These are phyloP conservation scores for Saprolegnia parasitica DNA, from an alignment of 352 stramenopile species.

Conservation along the genomic window DNA sequence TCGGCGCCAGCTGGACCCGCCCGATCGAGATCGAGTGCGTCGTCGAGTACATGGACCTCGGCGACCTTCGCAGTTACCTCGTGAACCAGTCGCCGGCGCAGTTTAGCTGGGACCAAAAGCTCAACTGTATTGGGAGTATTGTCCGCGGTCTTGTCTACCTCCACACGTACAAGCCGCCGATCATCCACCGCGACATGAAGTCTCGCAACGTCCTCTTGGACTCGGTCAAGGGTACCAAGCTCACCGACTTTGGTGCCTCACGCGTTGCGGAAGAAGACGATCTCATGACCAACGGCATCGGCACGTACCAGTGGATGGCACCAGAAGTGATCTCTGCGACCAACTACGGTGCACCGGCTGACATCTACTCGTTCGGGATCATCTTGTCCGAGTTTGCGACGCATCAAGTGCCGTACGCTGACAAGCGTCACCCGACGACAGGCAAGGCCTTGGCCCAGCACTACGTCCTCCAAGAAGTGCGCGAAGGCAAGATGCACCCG, in stretches of 20 bases:
- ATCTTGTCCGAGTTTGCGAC: conserved; percentile 55
- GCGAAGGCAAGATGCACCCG: conserved; percentile 38
- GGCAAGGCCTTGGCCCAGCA: conserved; percentile 29
- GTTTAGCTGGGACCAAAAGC: conserved; percentile 12
- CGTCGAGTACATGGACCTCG: conserved; percentile 61
- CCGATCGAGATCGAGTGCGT: conserved; percentile 41
- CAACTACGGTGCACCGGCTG: conserved; percentile 29
- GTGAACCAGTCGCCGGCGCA: conserved; percentile 35
- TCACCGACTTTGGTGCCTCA: conserved; percentile 55
- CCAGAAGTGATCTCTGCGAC: conserved; percentile 32
- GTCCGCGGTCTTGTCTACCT: conserved; percentile 42
- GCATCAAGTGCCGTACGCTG: conserved; percentile 46
- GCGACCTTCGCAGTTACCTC: conserved; percentile 47
- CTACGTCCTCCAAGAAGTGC: conserved; percentile 37
- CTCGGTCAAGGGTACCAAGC: conserved; percentile 35
- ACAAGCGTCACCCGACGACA: conserved; percentile 30
- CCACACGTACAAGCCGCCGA: conserved; percentile 36
- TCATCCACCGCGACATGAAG: conserved; percentile 45
- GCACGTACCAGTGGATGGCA: conserved; percentile 34
- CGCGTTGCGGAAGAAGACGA: conserved; percentile 38
- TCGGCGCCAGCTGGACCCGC: background rate
- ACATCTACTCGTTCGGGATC: conserved; percentile 36
- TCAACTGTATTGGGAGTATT: conserved; percentile 38
- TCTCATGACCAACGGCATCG: conserved; percentile 45
- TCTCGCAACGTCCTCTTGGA: conserved; percentile 44